A percentile compares a stretch with the other conserved stretches of the same genome.
phyloP scores from a whole-genome alignment of 2,329 filamentous ascomycete species.

The Calonectria crousiana region DNA sequence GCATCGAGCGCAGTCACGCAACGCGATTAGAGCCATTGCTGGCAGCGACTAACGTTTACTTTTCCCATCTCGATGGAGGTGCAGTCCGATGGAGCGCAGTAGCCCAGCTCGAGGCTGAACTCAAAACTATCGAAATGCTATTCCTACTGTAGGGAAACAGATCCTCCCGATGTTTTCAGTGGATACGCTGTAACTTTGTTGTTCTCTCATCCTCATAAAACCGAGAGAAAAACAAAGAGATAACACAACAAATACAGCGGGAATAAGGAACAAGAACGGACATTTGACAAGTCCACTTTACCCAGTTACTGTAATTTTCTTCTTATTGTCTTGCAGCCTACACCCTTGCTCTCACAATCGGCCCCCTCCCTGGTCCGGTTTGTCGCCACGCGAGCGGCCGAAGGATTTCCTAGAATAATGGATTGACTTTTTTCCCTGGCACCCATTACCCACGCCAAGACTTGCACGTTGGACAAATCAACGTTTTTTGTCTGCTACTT shows the following conservation, averaged over 20 bases:
- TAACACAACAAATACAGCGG: background rate
- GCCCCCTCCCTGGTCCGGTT: background rate
- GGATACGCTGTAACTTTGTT: background rate
- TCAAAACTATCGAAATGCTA: conserved; percentile 2
- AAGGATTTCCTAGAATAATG: background rate
- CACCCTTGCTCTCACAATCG: background rate
- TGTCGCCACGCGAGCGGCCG: background rate
- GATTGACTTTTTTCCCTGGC: background rate
- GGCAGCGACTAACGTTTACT: background rate
- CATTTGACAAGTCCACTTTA: background rate
- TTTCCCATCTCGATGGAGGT: background rate
- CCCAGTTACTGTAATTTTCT: background rate
- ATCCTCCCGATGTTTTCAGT: background rate
- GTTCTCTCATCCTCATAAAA: background rate
- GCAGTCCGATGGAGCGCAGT: too few relatives aligned
- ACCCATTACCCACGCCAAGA: conserved; percentile 17
- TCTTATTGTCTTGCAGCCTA: background rate
- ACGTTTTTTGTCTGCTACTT: background rate
- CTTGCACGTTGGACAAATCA: background rate
- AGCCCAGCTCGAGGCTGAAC: background rate
- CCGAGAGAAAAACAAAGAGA: too few relatives aligned
- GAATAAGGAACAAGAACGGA: background rate
- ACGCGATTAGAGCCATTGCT: background rate
- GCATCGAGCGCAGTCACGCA: background rate
- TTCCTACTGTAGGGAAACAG: background rate